Evolutionary conservation across 352 stramenopile genomes (phyloP), one percentile per base, ranked within the genome.

Genomic region (Aphanomyces euteiches): DNA sequence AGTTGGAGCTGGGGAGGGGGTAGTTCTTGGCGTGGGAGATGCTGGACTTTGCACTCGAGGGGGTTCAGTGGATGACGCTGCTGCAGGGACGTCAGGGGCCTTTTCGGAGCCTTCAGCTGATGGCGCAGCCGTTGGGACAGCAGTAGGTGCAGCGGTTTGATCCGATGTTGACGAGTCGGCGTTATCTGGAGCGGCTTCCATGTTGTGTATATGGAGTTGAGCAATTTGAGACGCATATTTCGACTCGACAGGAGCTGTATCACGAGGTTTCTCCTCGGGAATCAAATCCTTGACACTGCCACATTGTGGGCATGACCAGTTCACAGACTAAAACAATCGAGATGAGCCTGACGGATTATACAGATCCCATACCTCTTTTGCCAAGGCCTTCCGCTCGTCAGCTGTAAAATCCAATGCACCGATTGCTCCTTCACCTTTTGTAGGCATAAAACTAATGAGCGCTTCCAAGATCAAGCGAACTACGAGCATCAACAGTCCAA

Each of bases 381-480:
- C 87, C 10, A 94, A 73, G 38, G 75, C 72, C 15, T 78, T 82
- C 2, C 87, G 78, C 59, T 93, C 84, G 8, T 89, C 79, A 19
- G 82, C 73, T 13, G 83, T 76, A 66, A 90, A 94, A 48, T 94
- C 85, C 34, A 96, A 74, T 2, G 86, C 83, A 7, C 88, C 88
- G 60, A 96, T 94, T 4, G 88, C 88, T 10, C 88, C 88, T 58
- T 93, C 86, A 39, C 85, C 85, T 68, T 92, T 92, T 3, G 86
- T 92, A 8, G 96, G 96, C 72, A 99, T 95, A 76, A 99, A 99
- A 75, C 88, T 98, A 72, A 99, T 99, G 1, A 99, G 78, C 47
- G 97, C 97, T 75, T 99, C 96, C 39, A 99, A 78, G 73, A 99
- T 99, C 6, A 98, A 78, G 21, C 97, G 90, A 43, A 99, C 94